A percentile compares a stretch with the other conserved stretches of the same genome.
Conservation (phyloP, 2,329 filamentous ascomycete genomes). For the Zymoseptoria brevis region DNA sequence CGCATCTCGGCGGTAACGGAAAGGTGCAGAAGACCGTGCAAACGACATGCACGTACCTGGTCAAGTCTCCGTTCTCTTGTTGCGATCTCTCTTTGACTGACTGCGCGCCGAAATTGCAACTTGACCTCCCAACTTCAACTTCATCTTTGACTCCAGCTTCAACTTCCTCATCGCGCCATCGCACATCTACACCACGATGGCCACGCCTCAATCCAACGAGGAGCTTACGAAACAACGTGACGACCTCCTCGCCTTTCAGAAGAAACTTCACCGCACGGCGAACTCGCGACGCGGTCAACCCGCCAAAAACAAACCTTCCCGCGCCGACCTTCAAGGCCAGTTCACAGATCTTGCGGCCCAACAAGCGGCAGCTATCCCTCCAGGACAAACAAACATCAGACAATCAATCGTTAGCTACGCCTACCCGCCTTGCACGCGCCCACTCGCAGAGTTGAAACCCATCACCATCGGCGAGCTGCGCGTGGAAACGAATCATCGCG, state of each 20-base stretch:
- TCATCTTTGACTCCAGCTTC: no score
- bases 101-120: no score
- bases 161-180: no score
- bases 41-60: background rate
- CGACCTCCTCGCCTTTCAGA: background rate
- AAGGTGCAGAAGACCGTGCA: background rate
- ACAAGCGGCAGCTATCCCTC: background rate
- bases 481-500: constrained; percentile 18
- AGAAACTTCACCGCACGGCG: background rate
- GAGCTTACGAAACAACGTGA: background rate
- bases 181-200: no score
- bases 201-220: background rate
- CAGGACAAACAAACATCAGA: background rate
- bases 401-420: constrained; percentile 10
- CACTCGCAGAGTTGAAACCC: constrained; percentile 10
- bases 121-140: no score
- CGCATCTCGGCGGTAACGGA: background rate
- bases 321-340: background rate
- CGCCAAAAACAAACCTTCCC: background rate
- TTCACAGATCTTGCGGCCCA: background rate
- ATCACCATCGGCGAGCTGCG: constrained; percentile 16
- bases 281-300: background rate
- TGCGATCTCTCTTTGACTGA: no score
- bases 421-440: constrained; percentile 16
- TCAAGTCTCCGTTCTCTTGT: no score